Percentiles rank a stretch among this genome's conserved stretches.
Evolutionary conservation across 2,329 filamentous ascomycete species (phyloP).

Genomic region (Sporothrix humicola): DNA sequence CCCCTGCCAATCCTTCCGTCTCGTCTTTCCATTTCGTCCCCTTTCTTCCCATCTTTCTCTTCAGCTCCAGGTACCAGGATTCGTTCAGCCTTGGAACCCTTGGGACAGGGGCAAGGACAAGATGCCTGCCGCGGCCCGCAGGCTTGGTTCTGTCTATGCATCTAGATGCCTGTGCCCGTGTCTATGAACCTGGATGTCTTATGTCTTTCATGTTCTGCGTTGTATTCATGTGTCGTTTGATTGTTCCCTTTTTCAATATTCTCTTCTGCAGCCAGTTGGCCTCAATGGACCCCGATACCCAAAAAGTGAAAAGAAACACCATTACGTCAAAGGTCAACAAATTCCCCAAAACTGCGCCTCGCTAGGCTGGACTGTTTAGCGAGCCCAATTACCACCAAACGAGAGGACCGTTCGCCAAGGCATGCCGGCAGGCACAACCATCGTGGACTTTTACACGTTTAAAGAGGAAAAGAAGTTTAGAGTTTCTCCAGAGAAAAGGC

Average conservation of each 20-base stretch:
- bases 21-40: no score
- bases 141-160: background rate
- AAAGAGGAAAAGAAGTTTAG: background rate
- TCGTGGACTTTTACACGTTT: background rate
- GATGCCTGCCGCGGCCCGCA: background rate
- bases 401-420: constrained; percentile 10
- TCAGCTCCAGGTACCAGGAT: background rate
- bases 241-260: background rate
- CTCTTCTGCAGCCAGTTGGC: background rate
- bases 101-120: background rate
- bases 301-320: background rate
- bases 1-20: background rate
- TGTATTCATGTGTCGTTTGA: background rate
- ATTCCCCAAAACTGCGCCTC: constrained; percentile 9
- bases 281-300: no score
- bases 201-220: background rate
- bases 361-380: constrained; percentile 8
- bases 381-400: constrained; percentile 5
- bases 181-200: background rate
- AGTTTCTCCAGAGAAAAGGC: background rate
- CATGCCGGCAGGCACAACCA: constrained; percentile 11
- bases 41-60: background rate
- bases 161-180: background rate
- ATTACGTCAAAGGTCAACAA: background rate
- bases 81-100: constrained; percentile 10